Conservation (phyloP, 163 green algal species). For the Scenedesmus sp. region DNA sequence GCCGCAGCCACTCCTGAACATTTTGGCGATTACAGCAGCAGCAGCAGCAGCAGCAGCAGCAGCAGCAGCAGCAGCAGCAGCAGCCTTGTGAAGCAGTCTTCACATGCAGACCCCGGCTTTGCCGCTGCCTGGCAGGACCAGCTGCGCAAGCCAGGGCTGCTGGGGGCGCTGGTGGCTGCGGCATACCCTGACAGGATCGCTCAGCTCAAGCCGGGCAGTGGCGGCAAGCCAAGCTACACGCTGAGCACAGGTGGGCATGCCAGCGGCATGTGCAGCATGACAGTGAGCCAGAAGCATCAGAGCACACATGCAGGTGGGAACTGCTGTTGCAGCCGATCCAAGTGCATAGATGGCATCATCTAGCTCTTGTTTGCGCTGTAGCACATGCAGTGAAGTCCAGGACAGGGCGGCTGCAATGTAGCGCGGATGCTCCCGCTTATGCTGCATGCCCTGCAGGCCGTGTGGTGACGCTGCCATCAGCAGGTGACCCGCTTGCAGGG, state of each 20-base stretch:
- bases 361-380: not conserved
- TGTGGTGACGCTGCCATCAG: conserved; percentile 44
- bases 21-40: too few species aligned
- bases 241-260: conserved; percentile 26
- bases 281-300: too few species aligned
- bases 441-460: conserved; percentile 39
- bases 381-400: not conserved
- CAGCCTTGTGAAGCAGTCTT: not conserved
- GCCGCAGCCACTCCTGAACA: not conserved
- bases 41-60: conserved; percentile 6
- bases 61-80: conserved; percentile 9
- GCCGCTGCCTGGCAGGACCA: conserved; percentile 40
- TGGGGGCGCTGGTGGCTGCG: conserved; percentile 70
- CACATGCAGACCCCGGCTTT: conserved; percentile 11
- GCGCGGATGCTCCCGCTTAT: not conserved
- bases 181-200: conserved; percentile 78
- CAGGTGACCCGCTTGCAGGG: conserved; percentile 53
- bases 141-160: conserved; percentile 30
- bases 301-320: too few species aligned
- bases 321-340: not conserved
- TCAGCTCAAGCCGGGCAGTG: conserved; percentile 35
- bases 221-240: conserved; percentile 33
- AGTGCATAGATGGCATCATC: not conserved
- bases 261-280: not conserved
- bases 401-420: not conserved